These are phyloP conservation scores for Colletotrichum lindemuthianum DNA, from an alignment of 2,329 filamentous ascomycete genomes.

Conservation along the genomic window DNA sequence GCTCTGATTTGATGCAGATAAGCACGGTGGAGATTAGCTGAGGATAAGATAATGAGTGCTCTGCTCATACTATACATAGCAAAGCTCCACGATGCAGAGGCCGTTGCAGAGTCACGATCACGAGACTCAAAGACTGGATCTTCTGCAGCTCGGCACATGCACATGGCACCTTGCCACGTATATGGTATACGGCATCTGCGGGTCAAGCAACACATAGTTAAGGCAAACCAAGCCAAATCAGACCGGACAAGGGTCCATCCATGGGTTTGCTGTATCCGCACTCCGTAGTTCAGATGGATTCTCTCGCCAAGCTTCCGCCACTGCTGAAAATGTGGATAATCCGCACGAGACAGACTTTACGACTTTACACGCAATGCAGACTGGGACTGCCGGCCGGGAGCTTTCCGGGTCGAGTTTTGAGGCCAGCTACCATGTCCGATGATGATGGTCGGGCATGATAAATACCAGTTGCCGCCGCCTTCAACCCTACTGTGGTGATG, in stretches of 20 bases:
- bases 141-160: constrained; percentile 7
- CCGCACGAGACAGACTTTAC: constrained; percentile 19
- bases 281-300: not conserved
- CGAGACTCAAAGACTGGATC: too few relatives aligned
- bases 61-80: too few relatives aligned
- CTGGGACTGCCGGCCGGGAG: constrained; percentile 14
- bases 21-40: too few relatives aligned
- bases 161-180: constrained; percentile 6
- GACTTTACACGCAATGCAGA: not conserved
- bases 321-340: constrained; percentile 18
- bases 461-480: constrained; percentile 9
- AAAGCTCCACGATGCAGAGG: too few relatives aligned
- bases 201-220: not conserved
- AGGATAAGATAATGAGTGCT: too few relatives aligned
- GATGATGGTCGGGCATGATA: constrained; percentile 5
- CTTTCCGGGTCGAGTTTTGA: constrained; percentile 20
- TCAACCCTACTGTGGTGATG: not conserved
- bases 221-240: too few relatives aligned
- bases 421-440: constrained; percentile 14
- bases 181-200: constrained; percentile 19
- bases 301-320: constrained; percentile 14
- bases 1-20: too few relatives aligned
- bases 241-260: too few relatives aligned
- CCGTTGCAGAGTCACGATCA: not conserved
- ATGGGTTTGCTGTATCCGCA: too few relatives aligned